These are phyloP conservation scores for Blastomyces parvus DNA, from an alignment of 2,329 filamentous ascomycete species.

Conservation along the genomic window DNA sequence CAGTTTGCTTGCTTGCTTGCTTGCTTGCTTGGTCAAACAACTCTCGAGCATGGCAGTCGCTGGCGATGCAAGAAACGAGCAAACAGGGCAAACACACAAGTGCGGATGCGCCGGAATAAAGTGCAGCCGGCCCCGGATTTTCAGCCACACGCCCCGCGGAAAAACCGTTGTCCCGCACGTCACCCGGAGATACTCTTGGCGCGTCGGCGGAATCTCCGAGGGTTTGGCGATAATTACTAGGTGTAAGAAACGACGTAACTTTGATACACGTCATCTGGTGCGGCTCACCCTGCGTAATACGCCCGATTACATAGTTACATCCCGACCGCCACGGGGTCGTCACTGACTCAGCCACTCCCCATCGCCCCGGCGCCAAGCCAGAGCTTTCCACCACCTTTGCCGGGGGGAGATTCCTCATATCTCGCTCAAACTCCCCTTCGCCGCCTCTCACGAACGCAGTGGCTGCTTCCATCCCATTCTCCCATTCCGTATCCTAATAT, in stretches of 20 bases:
- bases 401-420: background rate
- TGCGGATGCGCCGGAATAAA: background rate
- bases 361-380: background rate
- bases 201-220: background rate
- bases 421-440: background rate
- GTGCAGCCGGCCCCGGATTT: background rate
- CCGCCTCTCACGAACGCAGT: background rate
- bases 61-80: background rate
- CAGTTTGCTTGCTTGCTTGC: too few relatives aligned
- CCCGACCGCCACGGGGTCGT: background rate
- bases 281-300: background rate
- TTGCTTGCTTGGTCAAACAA: too few relatives aligned
- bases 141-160: background rate
- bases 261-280: background rate
- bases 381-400: background rate
- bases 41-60: too few relatives aligned
- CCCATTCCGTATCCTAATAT: background rate
- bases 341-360: conserved; percentile 4
- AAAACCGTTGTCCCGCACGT: background rate
- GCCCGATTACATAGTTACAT: too few relatives aligned
- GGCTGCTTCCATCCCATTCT: background rate
- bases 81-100: background rate
- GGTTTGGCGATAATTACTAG: background rate
- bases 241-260: background rate
- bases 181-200: too few relatives aligned